Conservation (phyloP, 768 basidiomycete genomes). For the Bullera alba region DNA sequence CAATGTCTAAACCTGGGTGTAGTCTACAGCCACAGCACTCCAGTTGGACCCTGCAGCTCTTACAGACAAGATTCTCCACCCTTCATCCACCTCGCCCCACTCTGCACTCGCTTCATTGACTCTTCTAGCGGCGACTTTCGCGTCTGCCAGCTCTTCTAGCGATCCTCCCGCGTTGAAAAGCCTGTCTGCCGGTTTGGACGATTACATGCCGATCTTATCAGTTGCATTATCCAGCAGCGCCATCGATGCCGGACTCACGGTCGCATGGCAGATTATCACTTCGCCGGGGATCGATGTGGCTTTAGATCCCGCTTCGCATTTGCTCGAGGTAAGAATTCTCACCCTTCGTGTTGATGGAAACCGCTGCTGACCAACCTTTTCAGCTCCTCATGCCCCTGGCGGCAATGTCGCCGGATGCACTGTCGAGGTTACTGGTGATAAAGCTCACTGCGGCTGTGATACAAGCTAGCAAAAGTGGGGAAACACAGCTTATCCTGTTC, state of each 20-base stretch:
- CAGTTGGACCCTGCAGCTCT: background rate
- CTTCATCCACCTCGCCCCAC: slow-evolving; percentile 2
- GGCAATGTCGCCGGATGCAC: slow-evolving; percentile 12
- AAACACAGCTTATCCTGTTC: slow-evolving; percentile 17
- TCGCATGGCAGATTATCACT: slow-evolving; percentile 11
- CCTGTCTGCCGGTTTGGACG: background rate
- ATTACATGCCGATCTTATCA: slow-evolving; percentile 10
- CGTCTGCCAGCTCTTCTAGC: background rate
- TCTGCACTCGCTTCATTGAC: background rate
- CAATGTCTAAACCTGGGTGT: background rate
- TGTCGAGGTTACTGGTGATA: slow-evolving; percentile 15
- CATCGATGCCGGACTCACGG: slow-evolving; percentile 10
- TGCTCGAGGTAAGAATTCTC: slow-evolving; percentile 27
- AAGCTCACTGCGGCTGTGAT: slow-evolving; percentile 24
- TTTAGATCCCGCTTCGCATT: slow-evolving; percentile 12
- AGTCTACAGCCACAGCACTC: background rate
- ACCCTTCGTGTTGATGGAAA: background rate
- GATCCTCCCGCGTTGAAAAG: background rate
- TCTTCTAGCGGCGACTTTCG: slow-evolving; percentile 1
- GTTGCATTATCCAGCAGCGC: slow-evolving; percentile 6
- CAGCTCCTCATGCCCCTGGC: slow-evolving; percentile 26
- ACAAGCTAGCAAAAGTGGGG: background rate
- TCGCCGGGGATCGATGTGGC: background rate
- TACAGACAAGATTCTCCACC: slow-evolving; percentile 1
- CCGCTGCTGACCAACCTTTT: background rate